These are phyloP conservation scores for Stephanodiscus minutulus DNA, from an alignment of 108 stramenopile genomes.

Conservation along the genomic window DNA sequence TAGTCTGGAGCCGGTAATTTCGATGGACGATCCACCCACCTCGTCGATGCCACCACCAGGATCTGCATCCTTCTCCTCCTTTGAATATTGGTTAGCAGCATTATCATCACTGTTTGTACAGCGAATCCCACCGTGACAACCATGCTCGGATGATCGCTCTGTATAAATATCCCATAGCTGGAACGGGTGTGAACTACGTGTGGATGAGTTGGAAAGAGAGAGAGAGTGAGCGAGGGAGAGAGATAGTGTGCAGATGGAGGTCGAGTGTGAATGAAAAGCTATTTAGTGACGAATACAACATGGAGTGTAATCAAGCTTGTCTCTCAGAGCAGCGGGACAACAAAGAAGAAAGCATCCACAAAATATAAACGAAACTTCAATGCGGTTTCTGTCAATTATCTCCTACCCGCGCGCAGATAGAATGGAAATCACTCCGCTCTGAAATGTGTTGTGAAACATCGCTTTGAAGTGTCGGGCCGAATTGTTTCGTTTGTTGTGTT, in stretches of 20 bases:
- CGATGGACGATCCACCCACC: constrained; percentile 5
- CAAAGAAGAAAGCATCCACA: background rate
- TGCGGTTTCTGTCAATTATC: background rate
- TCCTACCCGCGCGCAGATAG: constrained; percentile 23
- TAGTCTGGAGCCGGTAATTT: background rate
- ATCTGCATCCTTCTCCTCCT: background rate
- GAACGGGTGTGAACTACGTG: constrained; percentile 15
- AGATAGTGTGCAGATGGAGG: background rate
- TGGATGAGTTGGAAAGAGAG: background rate
- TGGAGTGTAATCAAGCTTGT: background rate
- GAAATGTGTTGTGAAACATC: constrained; percentile 31
- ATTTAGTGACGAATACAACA: background rate
- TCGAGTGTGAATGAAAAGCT: background rate
- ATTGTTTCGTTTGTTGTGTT: too few species aligned
- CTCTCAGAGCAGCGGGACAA: background rate
- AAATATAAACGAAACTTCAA: background rate
- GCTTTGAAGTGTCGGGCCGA: too few species aligned
- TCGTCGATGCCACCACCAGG: background rate
- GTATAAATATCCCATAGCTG: constrained; percentile 24
- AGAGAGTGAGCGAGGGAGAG: too few species aligned
- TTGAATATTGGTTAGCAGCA: background rate
- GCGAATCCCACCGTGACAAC: constrained; percentile 3
- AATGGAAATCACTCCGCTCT: constrained; percentile 28
- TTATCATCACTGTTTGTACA: background rate
- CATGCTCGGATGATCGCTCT: constrained; percentile 2